These are phyloP conservation scores for Jaapia argillacea DNA, from an alignment of 768 basidiomycete genomes.

Conservation along the genomic window DNA sequence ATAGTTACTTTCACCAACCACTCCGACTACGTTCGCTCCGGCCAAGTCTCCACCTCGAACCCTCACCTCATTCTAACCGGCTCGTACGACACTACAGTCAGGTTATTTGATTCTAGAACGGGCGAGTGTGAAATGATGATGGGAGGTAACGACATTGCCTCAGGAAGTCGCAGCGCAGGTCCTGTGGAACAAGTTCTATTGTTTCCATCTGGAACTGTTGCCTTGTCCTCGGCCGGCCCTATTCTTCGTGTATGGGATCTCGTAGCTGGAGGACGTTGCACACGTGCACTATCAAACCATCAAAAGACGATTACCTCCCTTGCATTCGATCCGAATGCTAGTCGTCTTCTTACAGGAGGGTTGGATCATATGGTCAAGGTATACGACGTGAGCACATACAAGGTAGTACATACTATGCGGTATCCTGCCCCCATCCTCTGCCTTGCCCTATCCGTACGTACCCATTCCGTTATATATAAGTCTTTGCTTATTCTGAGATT, in stretches of 20 bases:
- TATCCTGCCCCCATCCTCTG: constrained; percentile 90
- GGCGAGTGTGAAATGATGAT: constrained; percentile 80
- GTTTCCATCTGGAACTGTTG: constrained; percentile 84
- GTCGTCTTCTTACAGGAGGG: constrained; percentile 79
- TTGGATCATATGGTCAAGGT: constrained; percentile 99
- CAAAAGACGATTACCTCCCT: constrained; percentile 95
- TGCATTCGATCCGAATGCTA: constrained; percentile 66
- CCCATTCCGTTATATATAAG: background rate
- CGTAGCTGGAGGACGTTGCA: constrained; percentile 81
- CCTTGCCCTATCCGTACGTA: constrained; percentile 80
- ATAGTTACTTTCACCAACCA: constrained; percentile 77
- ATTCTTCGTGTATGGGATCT: constrained; percentile 95
- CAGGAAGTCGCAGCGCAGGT: constrained; percentile 21
- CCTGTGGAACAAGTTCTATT: constrained; percentile 92
- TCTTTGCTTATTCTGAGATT: constrained; percentile 4
- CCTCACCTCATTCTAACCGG: constrained; percentile 85
- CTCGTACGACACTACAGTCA: constrained; percentile 88
- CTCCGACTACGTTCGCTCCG: constrained; percentile 93
- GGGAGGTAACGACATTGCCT: constrained; percentile 27
- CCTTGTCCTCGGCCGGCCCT: constrained; percentile 81
- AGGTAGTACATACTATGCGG: constrained; percentile 97
- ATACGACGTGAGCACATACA: constrained; percentile 89
- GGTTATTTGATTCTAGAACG: constrained; percentile 80
- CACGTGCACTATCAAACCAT: constrained; percentile 90
- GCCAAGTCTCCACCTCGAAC: constrained; percentile 74